These are phyloP conservation scores for Raphanus hybrid DNA, from an alignment of 441 rosid species.

Conservation along the genomic window DNA sequence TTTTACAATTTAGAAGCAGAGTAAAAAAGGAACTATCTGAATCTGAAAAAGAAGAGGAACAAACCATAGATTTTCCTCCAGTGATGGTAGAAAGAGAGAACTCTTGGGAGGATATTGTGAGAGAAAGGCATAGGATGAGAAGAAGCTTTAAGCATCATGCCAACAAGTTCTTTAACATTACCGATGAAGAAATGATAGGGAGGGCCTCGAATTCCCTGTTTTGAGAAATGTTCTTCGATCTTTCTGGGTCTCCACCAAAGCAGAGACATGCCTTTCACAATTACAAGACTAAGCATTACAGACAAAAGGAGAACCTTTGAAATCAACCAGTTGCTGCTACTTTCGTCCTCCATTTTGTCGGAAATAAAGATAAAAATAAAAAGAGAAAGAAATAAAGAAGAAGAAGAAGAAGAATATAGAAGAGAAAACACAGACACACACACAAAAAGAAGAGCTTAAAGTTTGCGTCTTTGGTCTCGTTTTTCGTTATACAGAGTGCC, in stretches of 20 bases:
- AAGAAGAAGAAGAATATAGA: background rate
- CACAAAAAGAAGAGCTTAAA: slow-evolving; percentile 38
- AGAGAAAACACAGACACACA: slow-evolving; percentile 26
- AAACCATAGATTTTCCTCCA: slow-evolving; percentile 96
- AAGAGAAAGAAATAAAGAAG: background rate
- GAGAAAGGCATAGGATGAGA: slow-evolving; percentile 91
- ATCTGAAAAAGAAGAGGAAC: slow-evolving; percentile 28
- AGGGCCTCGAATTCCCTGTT: slow-evolving; percentile 96
- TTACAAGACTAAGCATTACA: slow-evolving; percentile 31
- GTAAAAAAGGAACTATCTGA: slow-evolving; percentile 13
- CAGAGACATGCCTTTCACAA: slow-evolving; percentile 48
- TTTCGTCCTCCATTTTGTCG: slow-evolving; percentile 43
- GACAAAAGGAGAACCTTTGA: slow-evolving; percentile 46
- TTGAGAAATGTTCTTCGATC: slow-evolving; percentile 87
- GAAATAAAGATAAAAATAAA: background rate
- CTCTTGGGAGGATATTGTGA: slow-evolving; percentile 94
- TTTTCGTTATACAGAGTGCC: slow-evolving; percentile 45
- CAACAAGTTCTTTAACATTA: slow-evolving; percentile 86
- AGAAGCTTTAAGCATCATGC: slow-evolving; percentile 94
- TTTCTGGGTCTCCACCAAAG: slow-evolving; percentile 94
- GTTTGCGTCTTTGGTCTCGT: slow-evolving; percentile 36
- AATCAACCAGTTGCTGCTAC: slow-evolving; percentile 27
- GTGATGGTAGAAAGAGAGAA: slow-evolving; percentile 90
- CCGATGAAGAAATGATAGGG: slow-evolving; percentile 95
- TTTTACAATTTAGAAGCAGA: slow-evolving; percentile 19